Percentiles rank a stretch among this genome's conserved stretches.
Conservation (phyloP, 1,139 yeast species). For the Sporopachydermia cereana region DNA sequence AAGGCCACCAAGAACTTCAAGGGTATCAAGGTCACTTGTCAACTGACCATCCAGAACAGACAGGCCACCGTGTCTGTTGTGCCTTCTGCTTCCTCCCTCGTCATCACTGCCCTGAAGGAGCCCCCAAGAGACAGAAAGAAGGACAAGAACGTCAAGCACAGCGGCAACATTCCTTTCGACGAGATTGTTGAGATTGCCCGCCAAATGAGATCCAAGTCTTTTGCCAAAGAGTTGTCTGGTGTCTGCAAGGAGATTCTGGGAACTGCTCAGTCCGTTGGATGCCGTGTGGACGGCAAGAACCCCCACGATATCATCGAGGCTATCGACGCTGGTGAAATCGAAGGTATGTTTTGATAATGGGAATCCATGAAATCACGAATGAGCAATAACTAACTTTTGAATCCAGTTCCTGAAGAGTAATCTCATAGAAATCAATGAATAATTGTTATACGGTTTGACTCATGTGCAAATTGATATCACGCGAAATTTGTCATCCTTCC, state of each 20-base stretch:
- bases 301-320: conserved; percentile 98
- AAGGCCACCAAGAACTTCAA: conserved; percentile 98
- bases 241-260: conserved; percentile 98
- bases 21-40: conserved; percentile 99
- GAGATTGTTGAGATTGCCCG: conserved; percentile 97
- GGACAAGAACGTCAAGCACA: conserved; percentile 99
- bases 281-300: conserved; percentile 98
- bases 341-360: conserved; percentile 63
- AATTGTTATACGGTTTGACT: neutral
- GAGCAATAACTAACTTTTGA: conserved; percentile 14
- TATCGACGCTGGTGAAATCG: conserved; percentile 96
- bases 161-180: conserved; percentile 96
- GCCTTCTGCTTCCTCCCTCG: conserved; percentile 98
- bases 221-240: conserved; percentile 95
- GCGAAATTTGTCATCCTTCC: too few species aligned
- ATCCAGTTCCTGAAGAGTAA: conserved; percentile 27
- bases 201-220: conserved; percentile 93
- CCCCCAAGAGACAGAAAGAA: conserved; percentile 99
- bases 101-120: conserved; percentile 98
- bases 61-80: conserved; percentile 99
- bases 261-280: conserved; percentile 98
- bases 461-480: too few species aligned
- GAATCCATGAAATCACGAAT: conserved; percentile 13
- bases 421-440: conserved; percentile 4
- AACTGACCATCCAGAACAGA: conserved; percentile 98